A percentile compares a stretch with the other conserved stretches of the same genome.
Conservation (phyloP, 192 early-diverging fungal genomes). For the Linnemannia hyalina region DNA sequence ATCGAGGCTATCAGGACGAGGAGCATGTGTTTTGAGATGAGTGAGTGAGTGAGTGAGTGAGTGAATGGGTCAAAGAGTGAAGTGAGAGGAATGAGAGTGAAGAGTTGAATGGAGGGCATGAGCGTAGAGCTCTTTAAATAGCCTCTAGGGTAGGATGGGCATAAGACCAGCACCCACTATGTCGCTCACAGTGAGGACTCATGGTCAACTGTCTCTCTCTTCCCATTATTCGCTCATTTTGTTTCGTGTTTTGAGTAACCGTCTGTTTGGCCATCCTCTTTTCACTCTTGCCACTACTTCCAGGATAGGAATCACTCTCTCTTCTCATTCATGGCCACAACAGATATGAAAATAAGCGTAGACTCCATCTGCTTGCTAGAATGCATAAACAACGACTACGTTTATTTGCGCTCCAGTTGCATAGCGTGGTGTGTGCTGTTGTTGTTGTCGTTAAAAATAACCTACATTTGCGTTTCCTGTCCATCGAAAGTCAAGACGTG, state of each 20-base stretch:
- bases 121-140: neutral
- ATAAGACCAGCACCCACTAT: neutral
- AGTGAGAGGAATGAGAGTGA: neutral
- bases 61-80: neutral
- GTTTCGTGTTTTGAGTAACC: too few species aligned
- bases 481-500: conserved; percentile 1
- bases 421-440: neutral
- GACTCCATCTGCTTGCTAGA: too few species aligned
- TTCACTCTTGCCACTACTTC: too few species aligned
- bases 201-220: neutral
- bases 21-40: neutral
- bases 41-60: conserved; percentile 1
- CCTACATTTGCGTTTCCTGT: conserved; percentile 18
- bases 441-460: neutral
- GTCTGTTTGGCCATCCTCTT: too few species aligned
- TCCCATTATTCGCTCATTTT: neutral
- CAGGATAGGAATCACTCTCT: too few species aligned
- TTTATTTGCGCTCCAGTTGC: too few species aligned
- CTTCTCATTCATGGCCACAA: too few species aligned
- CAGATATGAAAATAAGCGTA: too few species aligned
- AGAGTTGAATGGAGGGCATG: neutral
- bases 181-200: neutral
- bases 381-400: too few species aligned
- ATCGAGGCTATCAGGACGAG: neutral
- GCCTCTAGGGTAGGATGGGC: neutral